Base-by-base conservation (phyloP, 495 filamentous ascomycete species). In the Aspergillus leporis region DNA sequence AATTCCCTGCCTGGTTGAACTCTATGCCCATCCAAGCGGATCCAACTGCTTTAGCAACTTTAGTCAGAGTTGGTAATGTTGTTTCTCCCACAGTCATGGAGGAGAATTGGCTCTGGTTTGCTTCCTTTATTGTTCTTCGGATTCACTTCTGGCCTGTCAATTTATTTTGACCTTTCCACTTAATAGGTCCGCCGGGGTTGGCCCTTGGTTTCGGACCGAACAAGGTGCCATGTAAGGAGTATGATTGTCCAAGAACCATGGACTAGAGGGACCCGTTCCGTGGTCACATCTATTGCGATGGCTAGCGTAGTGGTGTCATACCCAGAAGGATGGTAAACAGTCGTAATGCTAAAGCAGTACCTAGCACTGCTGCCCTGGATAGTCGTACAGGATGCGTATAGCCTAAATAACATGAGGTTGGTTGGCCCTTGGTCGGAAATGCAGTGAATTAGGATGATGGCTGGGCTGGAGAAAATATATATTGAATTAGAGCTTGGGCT, bases 1-100 rank as follows among this genome's bases (percentile, higher is more conserved):
- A 43, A 18, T 56, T 59, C 51, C 47, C 51, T 53, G 51, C 47
- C 46, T 56, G 56, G 36, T 48, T 51, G 56, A 59, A 59, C 47
- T 55, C 28, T 55, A 40, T 46, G 53, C 19, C 1, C 53, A 8
- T 16, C 38, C 19, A 23, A 55, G 53, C 23, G 53, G 53, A 55
- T 45, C 53, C 53, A 31, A 47, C 43, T 47, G 19, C 43, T 6
- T 47, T 22, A 47, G 43, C 38, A 41, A 18, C 14, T 18, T n/a
- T 41, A 41, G 38, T 41, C 12, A 41, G 16, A n/a, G 38, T 41
- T 41, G 14, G 38, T 41, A n/a, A 41, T 41, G 12, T 41, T 12
- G 12, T 41, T 41, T 41, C 38, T 41, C 4, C 4, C 10, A 8
- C 34, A 36, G 34, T 36, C 34, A 14, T 14, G 4, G 9, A 36